Base-by-base conservation (phyloP, 768 basidiomycete species). In the Wakefieldia striispora region DNA sequence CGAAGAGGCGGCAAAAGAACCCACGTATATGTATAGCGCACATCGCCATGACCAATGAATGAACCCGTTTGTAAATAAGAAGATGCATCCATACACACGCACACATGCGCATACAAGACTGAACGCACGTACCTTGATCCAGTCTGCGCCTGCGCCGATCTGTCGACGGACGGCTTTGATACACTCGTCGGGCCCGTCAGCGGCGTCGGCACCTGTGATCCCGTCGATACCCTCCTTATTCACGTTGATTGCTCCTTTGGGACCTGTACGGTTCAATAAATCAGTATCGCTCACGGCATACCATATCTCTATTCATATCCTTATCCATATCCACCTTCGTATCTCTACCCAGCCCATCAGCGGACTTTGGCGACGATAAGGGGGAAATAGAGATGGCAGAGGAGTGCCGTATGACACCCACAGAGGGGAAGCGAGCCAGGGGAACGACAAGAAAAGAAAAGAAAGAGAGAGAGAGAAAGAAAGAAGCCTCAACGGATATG, bases 131-230 rank as follows among this genome's bases (percentile, higher is more conserved):
- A 80, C 79, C 75, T 85, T 84, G 55, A 86, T 81, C 79, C 79
- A 83, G 64, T 86, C 84, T 4, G 83, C 79, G 7, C 82, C 82
- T 12, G 80, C 77, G 26, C 83, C 83, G 47, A 86, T 74, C 54
- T 85, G 84, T 50, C 72, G 73, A 23, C 83, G 71, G 6, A 83
- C 80, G 12, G 76, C 82, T 50, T 72, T 73, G 35, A 77, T 60
- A 56, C 83, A 82, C 29, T 72, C 80, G 27, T 75, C 77, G 20
- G 73, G 65, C 1, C 83, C 84, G 53, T 86, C 82, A 1, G 75
- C 82, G 4, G 74, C 72, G 49, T 82, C 78, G 9, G 82, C 81
- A 6, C 84, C 81, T 4, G 71, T 76, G 34, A 81, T 69, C 1
- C 79, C 77, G 53, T 86, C 79, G 8, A 82, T 68, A 7, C 80